Base-by-base conservation (phyloP, 768 basidiomycete species). In the Psilocybe cubensis region DNA sequence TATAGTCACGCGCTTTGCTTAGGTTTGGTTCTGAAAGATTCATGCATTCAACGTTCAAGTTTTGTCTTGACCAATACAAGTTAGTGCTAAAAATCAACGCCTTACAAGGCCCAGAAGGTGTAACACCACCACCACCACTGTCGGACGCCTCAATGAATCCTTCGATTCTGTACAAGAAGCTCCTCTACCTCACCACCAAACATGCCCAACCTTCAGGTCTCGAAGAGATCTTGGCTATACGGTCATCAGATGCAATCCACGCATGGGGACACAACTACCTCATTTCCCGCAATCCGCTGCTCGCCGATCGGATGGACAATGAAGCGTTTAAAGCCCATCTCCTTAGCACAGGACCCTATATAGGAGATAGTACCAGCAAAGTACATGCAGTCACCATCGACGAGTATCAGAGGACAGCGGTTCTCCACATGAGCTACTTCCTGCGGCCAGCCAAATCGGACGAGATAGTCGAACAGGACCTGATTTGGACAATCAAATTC, bases 221-320 rank as follows among this genome's bases (percentile, higher is more conserved):
- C 3, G 49, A 51, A 20, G 49, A 51, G 21, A 33, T 51, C 1
- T 23, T 51, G n/a, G n/a, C 28, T 23, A 51, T 35, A n/a, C 29
- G 49, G 17, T 23, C 49, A 21, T 21, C 28, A 17, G 31, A 40
- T 11, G 49, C 49, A 4, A 33, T 51, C 18, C 49, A 51, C 31
- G 49, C 49, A 23, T 51, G 49, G 49, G 49, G 49, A 6, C 49
- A 51, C 23, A 33, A n/a, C 7, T 51, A 51, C 49, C 49, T 51
- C 49, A 33, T 51, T 20, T 35, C 49, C 14, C 49, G 49, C 17
- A 33, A 51, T 9, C 49, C 49, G 7, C 20, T 31, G 18, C 49
- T 51, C 14, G 31, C 20, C 3, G 49, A 51, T 2, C 11, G 28
- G 8, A 51, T 51, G 49, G 49, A 51, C 31, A 51, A 51, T 33